Base-by-base conservation (phyloP, 2,329 filamentous ascomycete genomes). In the Colletotrichum agaves region DNA sequence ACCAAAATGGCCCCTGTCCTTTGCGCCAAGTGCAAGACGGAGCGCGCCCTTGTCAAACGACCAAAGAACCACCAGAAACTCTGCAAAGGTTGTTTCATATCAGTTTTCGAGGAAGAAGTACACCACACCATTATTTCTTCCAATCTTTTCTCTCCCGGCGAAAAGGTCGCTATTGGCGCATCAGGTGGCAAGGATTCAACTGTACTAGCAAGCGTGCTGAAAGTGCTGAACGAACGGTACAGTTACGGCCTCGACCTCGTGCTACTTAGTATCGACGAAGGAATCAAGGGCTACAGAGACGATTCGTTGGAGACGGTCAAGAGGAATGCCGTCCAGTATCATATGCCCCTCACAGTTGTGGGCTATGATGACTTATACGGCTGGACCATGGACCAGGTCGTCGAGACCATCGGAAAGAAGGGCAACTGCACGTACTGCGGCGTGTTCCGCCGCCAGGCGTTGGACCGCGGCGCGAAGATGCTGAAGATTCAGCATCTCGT, bases 331-430 rank as follows among this genome's bases (percentile, higher is more conserved):
- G 78, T 87, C 12, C 94, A 98, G 78, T 98, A 98, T 80, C 89
- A 91, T 1, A 97, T 99, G 91, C 89, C 92, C 0, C 82, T 99
- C 55, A 93, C 93, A 73, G 97, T 99, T 63, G 89, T 99, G 56
- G 94, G 95, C 56, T 99, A 99, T 75, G 91, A 91, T 61, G 92
- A 98, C 75, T 84, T 99, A 10, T 99, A 99, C 77, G 96, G 95
- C 8, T 99, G 96, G 96, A 98, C 94, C 1, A 99, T 99, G 96
- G 96, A 99, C 75, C 93, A 98, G 76, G 96, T 99, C 10, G 97
- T 99, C 4, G 92, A 94, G 74, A 93, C 95, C 53, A 92, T 99
- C 57, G 96, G 96, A 13, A 98, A 98, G 82, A 98, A 98, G 79
- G 94, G 95, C 33, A 99, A 99, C 79, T 99, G 96, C 85, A 99